A percentile compares a stretch with the other conserved stretches of the same genome.
Evolutionary conservation across 129 eudicot species (phyloP).

Genomic region (Centella asiatica): DNA sequence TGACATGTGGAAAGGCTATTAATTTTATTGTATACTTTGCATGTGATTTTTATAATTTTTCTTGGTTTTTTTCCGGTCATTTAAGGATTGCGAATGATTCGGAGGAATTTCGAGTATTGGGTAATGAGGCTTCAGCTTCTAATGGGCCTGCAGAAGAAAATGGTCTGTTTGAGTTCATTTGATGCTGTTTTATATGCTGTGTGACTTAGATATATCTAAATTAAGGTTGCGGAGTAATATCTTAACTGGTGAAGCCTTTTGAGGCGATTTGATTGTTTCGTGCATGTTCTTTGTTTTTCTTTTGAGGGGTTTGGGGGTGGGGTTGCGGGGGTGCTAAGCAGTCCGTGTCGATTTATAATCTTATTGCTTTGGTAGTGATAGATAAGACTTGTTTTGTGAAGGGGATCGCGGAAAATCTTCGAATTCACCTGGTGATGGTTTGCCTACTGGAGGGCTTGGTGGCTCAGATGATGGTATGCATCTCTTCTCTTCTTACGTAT

Average conservation of each 20-base stretch:
- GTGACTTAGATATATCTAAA: neutral
- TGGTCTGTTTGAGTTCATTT: conserved; percentile 20
- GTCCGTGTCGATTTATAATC: too few relatives aligned
- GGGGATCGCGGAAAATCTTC: conserved; percentile 9
- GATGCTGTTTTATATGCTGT: neutral
- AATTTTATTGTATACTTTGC: too few relatives aligned
- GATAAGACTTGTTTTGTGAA: conserved; percentile 15
- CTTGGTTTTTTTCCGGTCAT: conserved; percentile 23
- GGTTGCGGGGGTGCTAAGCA: too few relatives aligned
- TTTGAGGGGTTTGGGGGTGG: neutral
- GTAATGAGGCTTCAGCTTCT: conserved; percentile 25
- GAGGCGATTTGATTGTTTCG: neutral
- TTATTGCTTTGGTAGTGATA: neutral
- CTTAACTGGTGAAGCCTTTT: neutral
- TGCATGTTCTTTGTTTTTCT: neutral
- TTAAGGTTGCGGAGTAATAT: neutral
- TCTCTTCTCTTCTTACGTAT: too few relatives aligned
- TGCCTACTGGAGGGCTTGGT: conserved; percentile 8
- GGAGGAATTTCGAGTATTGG: conserved; percentile 18
- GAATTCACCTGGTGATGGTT: conserved; percentile 14
- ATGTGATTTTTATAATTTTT: conserved; percentile 1
- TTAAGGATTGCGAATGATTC: conserved; percentile 15
- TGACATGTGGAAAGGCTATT: too few relatives aligned
- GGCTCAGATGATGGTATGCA: conserved; percentile 45
- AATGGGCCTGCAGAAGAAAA: conserved; percentile 13